Evolutionary conservation across 2,329 filamentous ascomycete species (phyloP).

Genomic region (Alternaria burnsii): DNA sequence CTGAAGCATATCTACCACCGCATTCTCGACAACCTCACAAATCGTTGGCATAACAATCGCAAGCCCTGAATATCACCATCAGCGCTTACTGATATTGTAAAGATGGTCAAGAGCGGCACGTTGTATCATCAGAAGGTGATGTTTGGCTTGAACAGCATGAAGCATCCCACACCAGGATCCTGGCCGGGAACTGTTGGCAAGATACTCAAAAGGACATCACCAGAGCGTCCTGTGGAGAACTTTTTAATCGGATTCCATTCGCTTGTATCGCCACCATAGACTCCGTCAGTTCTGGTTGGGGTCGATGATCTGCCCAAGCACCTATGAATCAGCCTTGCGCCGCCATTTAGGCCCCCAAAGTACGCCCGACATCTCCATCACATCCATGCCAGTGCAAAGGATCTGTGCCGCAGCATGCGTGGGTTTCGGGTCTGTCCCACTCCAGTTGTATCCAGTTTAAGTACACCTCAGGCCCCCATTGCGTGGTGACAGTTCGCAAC

Average conservation of each 20-base stretch:
- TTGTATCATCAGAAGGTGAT: not conserved
- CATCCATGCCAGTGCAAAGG: constrained; percentile 2
- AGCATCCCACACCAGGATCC: not conserved
- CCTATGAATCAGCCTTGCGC: not conserved
- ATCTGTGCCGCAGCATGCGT: not conserved
- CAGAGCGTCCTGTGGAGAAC: not conserved
- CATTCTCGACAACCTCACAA: not conserved
- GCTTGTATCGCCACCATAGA: not conserved
- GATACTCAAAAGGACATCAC: not conserved
- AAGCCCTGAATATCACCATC: not conserved
- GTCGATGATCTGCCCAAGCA: not conserved
- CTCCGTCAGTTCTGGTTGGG: not conserved
- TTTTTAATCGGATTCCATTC: not conserved
- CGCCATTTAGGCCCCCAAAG: constrained; percentile 15
- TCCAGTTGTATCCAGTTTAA: not conserved
- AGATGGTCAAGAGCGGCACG: not conserved
- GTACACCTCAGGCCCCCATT: not conserved
- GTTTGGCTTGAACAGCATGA: not conserved
- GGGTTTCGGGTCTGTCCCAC: not conserved
- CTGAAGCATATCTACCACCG: not conserved
- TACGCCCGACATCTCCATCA: constrained; percentile 1
- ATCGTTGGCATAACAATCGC: not conserved
- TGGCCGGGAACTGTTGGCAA: not conserved
- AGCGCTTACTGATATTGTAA: not conserved
- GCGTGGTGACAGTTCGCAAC: not conserved